Percentiles rank a stretch among this genome's conserved stretches.
Conservation (phyloP, 2,329 filamentous ascomycete species). For the Phaeosphaeriaceae sp. region DNA sequence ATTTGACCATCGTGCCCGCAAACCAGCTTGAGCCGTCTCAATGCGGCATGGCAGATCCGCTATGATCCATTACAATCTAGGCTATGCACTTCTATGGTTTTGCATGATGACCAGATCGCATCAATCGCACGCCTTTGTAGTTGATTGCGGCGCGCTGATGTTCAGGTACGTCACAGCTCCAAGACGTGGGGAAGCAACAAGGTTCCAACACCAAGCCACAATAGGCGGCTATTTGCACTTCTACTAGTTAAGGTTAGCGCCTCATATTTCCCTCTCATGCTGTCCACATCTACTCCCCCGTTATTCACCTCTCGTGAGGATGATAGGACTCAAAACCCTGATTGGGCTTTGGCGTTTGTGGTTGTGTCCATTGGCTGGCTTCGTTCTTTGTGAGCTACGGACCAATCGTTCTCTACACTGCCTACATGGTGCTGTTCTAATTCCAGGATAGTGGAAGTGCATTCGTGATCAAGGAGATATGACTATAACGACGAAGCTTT, state of each 20-base stretch:
- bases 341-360: no score
- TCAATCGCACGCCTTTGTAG: not conserved
- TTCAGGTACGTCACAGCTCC: slow-evolving; percentile 25
- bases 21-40: slow-evolving; percentile 27
- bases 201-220: not conserved
- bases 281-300: slow-evolving; percentile 5
- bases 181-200: not conserved
- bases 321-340: no score
- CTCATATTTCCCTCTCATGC: slow-evolving; percentile 19
- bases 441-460: slow-evolving; percentile 37
- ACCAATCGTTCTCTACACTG: slow-evolving; percentile 28
- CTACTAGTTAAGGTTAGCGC: slow-evolving; percentile 11
- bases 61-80: slow-evolving; percentile 22
- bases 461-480: slow-evolving; percentile 38
- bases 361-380: slow-evolving; percentile 6
- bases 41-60: slow-evolving; percentile 18
- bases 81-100: slow-evolving; percentile 14
- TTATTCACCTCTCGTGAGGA: no score
- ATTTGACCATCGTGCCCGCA: slow-evolving; percentile 20
- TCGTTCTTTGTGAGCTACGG: slow-evolving; percentile 24
- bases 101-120: slow-evolving; percentile 13
- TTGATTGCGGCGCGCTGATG: not conserved
- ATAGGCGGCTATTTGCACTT: slow-evolving; percentile 9
- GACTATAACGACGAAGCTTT: not conserved
- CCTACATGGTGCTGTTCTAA: slow-evolving; percentile 43